Percentiles rank a stretch among this genome's conserved stretches.
phyloP scores from a whole-genome alignment of 345 rosid species.

The Crucihimalaya himalaica region DNA sequence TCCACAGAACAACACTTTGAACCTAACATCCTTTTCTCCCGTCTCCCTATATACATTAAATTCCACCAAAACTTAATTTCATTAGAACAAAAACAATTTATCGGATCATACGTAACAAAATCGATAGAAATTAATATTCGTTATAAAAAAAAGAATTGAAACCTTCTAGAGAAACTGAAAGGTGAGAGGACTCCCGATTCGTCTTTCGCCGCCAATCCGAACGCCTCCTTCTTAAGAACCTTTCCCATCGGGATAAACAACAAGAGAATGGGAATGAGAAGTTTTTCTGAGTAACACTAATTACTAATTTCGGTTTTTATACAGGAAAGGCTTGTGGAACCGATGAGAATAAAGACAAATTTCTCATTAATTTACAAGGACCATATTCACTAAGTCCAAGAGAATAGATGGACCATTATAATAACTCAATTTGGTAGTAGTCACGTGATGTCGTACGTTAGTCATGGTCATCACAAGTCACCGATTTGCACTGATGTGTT shows the following conservation, averaged over 20 bases:
- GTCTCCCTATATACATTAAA: conserved; percentile 35
- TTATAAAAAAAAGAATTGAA: neutral
- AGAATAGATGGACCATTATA: neutral
- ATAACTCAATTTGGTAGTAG: neutral
- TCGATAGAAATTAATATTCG: neutral
- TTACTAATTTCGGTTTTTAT: neutral
- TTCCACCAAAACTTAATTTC: neutral
- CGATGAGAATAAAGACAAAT: neutral
- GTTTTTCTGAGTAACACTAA: neutral
- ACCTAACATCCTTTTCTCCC: conserved; percentile 46
- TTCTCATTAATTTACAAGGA: neutral
- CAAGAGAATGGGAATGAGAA: neutral
- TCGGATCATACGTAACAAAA: neutral
- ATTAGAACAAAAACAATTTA: neutral
- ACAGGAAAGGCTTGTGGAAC: neutral
- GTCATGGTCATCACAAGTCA: neutral
- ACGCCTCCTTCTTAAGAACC: conserved; percentile 38
- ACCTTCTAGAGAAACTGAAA: conserved; percentile 58
- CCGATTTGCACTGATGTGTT: neutral
- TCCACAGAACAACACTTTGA: conserved; percentile 54
- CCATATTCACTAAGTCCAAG: conserved; percentile 1
- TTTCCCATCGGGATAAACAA: conserved; percentile 18
- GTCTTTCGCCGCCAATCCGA: conserved; percentile 57
- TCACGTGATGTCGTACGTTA: neutral
- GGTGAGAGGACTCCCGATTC: conserved; percentile 48